Base-by-base conservation (phyloP, 441 rosid species). In the Eutrema salsugineum region DNA sequence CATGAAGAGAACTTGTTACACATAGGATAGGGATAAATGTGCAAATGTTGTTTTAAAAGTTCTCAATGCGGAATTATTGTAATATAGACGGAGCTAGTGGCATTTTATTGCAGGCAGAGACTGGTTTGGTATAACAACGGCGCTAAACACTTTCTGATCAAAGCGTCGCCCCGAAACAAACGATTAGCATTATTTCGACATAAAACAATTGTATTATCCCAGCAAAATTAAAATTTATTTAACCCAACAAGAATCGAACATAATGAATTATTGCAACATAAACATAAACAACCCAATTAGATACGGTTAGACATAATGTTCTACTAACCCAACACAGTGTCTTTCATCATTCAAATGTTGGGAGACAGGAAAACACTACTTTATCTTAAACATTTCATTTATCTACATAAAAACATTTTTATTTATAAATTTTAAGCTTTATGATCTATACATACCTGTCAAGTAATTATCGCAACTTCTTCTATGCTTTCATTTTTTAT, bases 211-310 rank as follows among this genome's bases (percentile, higher is more conserved):
- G 64, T 54, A 43, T 17, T 28, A 48, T n/a, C 39, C 19, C 15
- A 54, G 15, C 49, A 42, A 14, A 10, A 32, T 17, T 12, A 11
- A 16, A 1, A 0, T 50, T 22, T 63, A 14, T 38, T 24, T 63
- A 46, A 72, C 14, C 65, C 49, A 24, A 28, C 49, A 36, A 8
- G 4, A 59, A 24, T 5, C 11, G 14, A 49, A 32, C 19, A 20
- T 11, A 63, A 24, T 39, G 20, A 22, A 73, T 73, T 39, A 12
- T 59, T 50, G 47, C 60, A 40, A 39, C 66, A 49, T 66, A 17
- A n/a, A n/a, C n/a, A 66, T 40, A 15, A 58, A 67, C 14, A 59
- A 39, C 57, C 46, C 30, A 14, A 48, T 38, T 48, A 28, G 66
- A 72, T 46, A 27, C 42, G 20, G 38, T 62, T 55, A 16, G 33